These are phyloP conservation scores for Plantago coronopus DNA, from an alignment of 305 asterid species.

Conservation along the genomic window DNA sequence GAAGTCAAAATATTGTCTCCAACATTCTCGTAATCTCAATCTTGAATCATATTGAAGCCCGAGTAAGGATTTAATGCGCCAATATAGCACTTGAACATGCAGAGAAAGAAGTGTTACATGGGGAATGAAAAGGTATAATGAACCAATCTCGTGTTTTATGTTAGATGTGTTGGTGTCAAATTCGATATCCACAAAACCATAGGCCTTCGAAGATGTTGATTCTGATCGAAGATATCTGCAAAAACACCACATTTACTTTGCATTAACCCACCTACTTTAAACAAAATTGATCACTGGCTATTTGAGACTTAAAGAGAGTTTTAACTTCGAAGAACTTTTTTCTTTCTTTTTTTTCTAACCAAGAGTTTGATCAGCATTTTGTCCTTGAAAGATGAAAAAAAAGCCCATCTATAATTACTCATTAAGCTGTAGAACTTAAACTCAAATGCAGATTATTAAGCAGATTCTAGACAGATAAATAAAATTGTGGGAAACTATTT, in stretches of 20 bases:
- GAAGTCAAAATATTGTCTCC: slow-evolving; percentile 7
- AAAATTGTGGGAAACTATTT: no score
- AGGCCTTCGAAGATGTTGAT: slow-evolving; percentile 68
- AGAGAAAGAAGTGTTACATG: slow-evolving; percentile 46
- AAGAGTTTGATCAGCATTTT: no score
- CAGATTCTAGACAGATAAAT: no score
- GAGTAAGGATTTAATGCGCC: slow-evolving; percentile 1
- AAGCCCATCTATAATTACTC: no score
- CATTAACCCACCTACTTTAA: slow-evolving; percentile 10
- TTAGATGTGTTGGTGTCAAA: slow-evolving; percentile 44
- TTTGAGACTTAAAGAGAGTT: not conserved
- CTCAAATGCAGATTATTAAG: no score
- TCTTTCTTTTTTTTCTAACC: no score
- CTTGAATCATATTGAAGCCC: slow-evolving; percentile 7
- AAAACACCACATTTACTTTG: slow-evolving; percentile 27
- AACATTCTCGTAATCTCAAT: slow-evolving; percentile 7
- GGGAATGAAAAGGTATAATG: slow-evolving; percentile 72
- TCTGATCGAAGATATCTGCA: slow-evolving; percentile 63
- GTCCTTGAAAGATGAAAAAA: no score
- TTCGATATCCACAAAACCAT: slow-evolving; percentile 69
- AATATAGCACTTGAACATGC: slow-evolving; percentile 18
- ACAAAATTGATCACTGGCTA: slow-evolving; percentile 3
- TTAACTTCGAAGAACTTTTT: not conserved
- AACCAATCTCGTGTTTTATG: slow-evolving; percentile 56
- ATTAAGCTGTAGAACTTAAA: no score